Percentiles rank a stretch among this genome's conserved stretches.
These are phyloP conservation scores for Ascomycota sp. DNA, from an alignment of 2,329 filamentous ascomycete species.

Conservation along the genomic window DNA sequence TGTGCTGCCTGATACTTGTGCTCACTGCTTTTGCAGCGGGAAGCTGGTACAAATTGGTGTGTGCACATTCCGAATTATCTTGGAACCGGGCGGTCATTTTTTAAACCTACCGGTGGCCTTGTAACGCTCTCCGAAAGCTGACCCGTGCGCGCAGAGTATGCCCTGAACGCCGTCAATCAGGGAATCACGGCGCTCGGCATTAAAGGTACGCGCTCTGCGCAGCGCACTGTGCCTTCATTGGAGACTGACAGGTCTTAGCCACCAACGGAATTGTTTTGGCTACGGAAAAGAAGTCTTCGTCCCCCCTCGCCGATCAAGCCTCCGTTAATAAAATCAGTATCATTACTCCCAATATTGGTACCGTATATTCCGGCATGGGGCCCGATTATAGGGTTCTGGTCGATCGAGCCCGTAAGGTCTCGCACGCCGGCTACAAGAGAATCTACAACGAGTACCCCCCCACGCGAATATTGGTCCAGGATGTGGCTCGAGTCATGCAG, in stretches of 20 bases:
- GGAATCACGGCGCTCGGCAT: constrained; percentile 96
- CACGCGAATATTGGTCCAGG: constrained; percentile 95
- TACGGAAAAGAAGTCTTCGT: constrained; percentile 98
- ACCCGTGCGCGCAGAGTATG: constrained; percentile 54
- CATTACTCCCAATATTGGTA: constrained; percentile 97
- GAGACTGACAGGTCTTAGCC: constrained; percentile 30
- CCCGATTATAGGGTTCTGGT: constrained; percentile 95
- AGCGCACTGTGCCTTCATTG: background rate
- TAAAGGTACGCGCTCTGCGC: constrained; percentile 47
- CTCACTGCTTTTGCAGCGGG: constrained; percentile 45
- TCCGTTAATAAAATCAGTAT: constrained; percentile 94
- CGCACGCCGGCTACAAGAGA: constrained; percentile 96
- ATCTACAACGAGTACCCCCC: constrained; percentile 99
- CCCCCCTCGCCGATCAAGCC: constrained; percentile 82
- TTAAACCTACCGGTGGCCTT: no score
- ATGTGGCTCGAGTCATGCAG: constrained; percentile 94
- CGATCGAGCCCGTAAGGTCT: constrained; percentile 94
- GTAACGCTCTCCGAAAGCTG: background rate
- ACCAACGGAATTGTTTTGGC: constrained; percentile 98
- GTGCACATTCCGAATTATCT: constrained; percentile 2
- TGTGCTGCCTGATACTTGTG: constrained; percentile 6
- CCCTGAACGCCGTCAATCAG: constrained; percentile 96
- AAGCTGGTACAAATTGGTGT: constrained; percentile 95
- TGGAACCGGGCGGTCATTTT: no score
- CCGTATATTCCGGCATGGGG: constrained; percentile 99